phyloP scores from a whole-genome alignment of 257 asterid genomes.

The Penstemon newberryi region DNA sequence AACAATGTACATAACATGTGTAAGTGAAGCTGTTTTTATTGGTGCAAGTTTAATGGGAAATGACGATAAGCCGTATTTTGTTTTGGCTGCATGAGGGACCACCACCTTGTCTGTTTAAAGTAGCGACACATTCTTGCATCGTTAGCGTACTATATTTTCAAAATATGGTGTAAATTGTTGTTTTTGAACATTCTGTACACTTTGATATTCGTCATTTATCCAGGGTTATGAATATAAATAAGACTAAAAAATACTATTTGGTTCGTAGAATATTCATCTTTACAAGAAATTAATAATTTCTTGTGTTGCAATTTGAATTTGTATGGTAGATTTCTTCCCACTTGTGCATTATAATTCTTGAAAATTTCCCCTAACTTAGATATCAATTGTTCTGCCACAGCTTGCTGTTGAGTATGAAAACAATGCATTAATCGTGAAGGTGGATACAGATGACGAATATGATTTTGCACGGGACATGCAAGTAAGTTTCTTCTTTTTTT shows the following conservation, averaged over 20 bases:
- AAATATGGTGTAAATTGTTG: too few relatives aligned
- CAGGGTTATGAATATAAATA: too few relatives aligned
- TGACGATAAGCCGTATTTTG: too few relatives aligned
- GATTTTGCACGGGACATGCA: slow-evolving; percentile 95
- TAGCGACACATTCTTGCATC: too few relatives aligned
- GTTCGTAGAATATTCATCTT: too few relatives aligned
- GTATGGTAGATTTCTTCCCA: neutral
- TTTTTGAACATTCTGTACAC: too few relatives aligned
- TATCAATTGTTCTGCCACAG: slow-evolving; percentile 44
- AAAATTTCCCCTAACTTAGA: slow-evolving; percentile 19
- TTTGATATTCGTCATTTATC: too few relatives aligned
- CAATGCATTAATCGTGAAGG: slow-evolving; percentile 81
- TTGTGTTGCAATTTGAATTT: slow-evolving; percentile 7
- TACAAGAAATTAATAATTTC: too few relatives aligned
- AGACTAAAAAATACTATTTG: neutral
- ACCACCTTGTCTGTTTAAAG: too few relatives aligned
- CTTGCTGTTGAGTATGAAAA: slow-evolving; percentile 96
- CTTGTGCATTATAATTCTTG: neutral
- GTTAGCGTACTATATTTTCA: too few relatives aligned
- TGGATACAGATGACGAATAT: slow-evolving; percentile 88
- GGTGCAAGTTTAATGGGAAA: neutral
- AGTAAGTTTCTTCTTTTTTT: slow-evolving; percentile 40
- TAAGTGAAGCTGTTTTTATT: neutral
- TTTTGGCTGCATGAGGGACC: too few relatives aligned
- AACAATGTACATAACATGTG: too few relatives aligned